These are phyloP conservation scores for Setaria italica DNA, from an alignment of 202 grass and related monocot genomes.

Conservation along the genomic window DNA sequence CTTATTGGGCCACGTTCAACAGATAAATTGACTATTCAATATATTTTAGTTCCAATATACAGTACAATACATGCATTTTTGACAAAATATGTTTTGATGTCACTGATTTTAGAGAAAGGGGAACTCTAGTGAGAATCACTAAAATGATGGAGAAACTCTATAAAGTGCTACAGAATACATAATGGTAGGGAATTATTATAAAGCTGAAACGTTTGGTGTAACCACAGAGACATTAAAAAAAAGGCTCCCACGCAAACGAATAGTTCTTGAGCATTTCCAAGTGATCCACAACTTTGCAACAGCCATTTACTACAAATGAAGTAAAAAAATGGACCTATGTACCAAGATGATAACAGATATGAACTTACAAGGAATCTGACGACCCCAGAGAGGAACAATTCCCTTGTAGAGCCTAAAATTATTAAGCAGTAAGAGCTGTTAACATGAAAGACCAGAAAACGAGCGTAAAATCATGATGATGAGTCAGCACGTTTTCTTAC, in stretches of 20 bases:
- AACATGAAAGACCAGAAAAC: background rate
- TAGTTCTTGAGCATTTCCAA: background rate
- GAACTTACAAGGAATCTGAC: slow-evolving; percentile 92
- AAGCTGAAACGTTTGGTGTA: background rate
- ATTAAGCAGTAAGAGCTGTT: slow-evolving; percentile 11
- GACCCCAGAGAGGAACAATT: slow-evolving; percentile 90
- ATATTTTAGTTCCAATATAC: background rate
- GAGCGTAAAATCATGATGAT: background rate
- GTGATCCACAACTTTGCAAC: background rate
- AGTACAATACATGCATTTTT: background rate
- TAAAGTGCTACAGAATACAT: background rate
- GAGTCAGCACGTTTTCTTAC: slow-evolving; percentile 53
- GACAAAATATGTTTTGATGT: background rate
- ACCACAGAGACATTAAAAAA: slow-evolving; percentile 12
- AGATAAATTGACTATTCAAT: too few relatives aligned
- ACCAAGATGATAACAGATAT: slow-evolving; percentile 9
- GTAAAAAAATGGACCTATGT: background rate
- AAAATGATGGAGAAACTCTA: slow-evolving; percentile 9
- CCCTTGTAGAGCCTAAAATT: slow-evolving; percentile 82
- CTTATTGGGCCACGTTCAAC: background rate
- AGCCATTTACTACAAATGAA: background rate
- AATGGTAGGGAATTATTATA: background rate
- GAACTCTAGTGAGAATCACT: background rate
- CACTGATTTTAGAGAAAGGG: background rate
- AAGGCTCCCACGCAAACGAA: background rate